Conservation (phyloP, 2,329 filamentous ascomycete genomes). For the Cordyceps sp. region DNA sequence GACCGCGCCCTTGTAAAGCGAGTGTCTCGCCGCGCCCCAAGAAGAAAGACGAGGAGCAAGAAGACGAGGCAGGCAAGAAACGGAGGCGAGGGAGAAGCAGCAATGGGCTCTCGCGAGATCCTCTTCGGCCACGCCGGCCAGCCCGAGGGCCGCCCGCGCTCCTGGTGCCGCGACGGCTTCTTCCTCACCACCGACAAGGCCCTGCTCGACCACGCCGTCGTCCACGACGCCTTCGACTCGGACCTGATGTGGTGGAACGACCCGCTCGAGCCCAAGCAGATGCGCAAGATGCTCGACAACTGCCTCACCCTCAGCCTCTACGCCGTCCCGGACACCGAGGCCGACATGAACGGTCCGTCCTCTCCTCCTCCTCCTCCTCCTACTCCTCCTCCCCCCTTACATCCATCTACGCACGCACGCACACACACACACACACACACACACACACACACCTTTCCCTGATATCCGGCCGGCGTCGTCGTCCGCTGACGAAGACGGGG, state of each 20-base stretch:
- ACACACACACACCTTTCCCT: no score
- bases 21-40: neutral
- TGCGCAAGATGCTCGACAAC: conserved; percentile 36
- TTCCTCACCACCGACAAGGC: conserved; percentile 43
- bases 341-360: conserved; percentile 20
- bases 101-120: conserved; percentile 6
- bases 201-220: conserved; percentile 33
- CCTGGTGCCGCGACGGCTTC: conserved; percentile 37
- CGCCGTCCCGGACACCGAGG: conserved; percentile 18
- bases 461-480: no score
- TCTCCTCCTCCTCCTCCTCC: neutral
- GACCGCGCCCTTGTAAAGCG: conserved; percentile 2
- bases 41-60: no score
- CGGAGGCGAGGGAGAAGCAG: neutral
- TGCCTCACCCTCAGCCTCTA: conserved; percentile 47
- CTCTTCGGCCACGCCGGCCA: conserved; percentile 6
- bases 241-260: conserved; percentile 46
- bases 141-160: conserved; percentile 17
- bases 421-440: no score
- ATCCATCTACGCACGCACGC: no score
- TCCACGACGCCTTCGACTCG: conserved; percentile 38
- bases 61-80: no score
- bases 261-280: conserved; percentile 26
- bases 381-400: neutral
- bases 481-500: no score